phyloP scores from a whole-genome alignment of 805 yeast species.

The Wickerhamomyces bovis region DNA sequence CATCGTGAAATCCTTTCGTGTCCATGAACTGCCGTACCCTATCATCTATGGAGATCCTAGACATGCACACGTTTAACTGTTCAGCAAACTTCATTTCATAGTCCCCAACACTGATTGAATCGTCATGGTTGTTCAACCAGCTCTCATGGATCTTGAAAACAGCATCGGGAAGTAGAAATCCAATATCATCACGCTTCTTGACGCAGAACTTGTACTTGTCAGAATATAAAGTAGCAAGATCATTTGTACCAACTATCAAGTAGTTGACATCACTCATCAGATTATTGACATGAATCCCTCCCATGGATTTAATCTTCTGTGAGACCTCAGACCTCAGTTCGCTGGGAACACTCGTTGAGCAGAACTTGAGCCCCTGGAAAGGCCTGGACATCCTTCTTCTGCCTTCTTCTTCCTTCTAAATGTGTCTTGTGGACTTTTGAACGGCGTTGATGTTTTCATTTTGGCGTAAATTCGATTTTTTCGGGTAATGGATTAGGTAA shows the following conservation, averaged over 20 bases:
- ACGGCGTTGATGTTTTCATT: no score
- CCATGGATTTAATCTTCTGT: slow-evolving; percentile 44
- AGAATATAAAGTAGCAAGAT: slow-evolving; percentile 33
- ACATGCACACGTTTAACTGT: slow-evolving; percentile 31
- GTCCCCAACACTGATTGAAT: slow-evolving; percentile 18
- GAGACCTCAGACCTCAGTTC: slow-evolving; percentile 32
- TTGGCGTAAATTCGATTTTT: no score
- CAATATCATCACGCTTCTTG: slow-evolving; percentile 48
- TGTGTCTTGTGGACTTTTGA: no score
- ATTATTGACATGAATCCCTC: slow-evolving; percentile 53
- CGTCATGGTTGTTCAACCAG: slow-evolving; percentile 44
- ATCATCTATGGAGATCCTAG: slow-evolving; percentile 27
- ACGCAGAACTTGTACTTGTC: slow-evolving; percentile 51
- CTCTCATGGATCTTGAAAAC: slow-evolving; percentile 38
- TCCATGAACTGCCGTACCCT: slow-evolving; percentile 9
- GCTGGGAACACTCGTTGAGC: slow-evolving; percentile 22
- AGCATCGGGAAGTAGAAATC: slow-evolving; percentile 43
- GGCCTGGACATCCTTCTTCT: background rate
- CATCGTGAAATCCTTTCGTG: slow-evolving; percentile 14
- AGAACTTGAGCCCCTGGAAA: slow-evolving; percentile 13
- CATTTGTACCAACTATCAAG: slow-evolving; percentile 55
- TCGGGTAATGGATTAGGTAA: no score
- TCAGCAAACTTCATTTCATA: slow-evolving; percentile 39
- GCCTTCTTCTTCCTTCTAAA: no score
- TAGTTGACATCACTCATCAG: slow-evolving; percentile 56